Base-by-base conservation (phyloP, 345 rosid species). In the Triadica sebifera region DNA sequence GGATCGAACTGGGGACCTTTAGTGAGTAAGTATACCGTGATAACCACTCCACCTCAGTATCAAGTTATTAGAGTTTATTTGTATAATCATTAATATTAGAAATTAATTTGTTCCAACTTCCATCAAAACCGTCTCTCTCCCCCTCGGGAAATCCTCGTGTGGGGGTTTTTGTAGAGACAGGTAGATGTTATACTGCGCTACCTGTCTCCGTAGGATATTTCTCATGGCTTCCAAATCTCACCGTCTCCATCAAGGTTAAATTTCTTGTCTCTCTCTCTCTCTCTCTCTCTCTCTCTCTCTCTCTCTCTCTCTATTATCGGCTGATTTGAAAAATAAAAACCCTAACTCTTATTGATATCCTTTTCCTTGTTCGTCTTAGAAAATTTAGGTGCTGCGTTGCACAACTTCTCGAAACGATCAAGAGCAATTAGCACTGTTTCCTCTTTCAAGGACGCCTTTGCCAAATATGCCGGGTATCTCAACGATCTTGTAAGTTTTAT, bases 391-490 rank as follows among this genome's bases (percentile, higher is more conserved):
- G 71, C 81, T 22, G 65, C 83, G 0, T 47, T 75, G 41, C 86
- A 82, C 76, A 80, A 78, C 68, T 51, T 86, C 20, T 56, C 83
- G 17, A 84, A 87, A 82, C 85, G 43, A 71, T 80, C 88, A 15
- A 80, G 85, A 69, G 79, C 86, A 10, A 84, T 86, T 89, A 74
- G 65, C 79, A 83, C 88, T 2, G 73, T 81, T 38, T 81, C 90
- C 69, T 37, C 75, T 24, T 79, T 90, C 60, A 89, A 77, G 79
- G 91, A 78, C 45, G 78, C 90, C 5, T 92, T 92, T 74, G 71
- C 84, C 61, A 57, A 71, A 1, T 84, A 90, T 79, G 87, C 91
- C 52, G 91, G 86, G 22, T 84, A 84, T 77, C 92, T 92, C 77
- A 92, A 92, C 45, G 69, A 80, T 70, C 90, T 90, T 3, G 97